Evolutionary conservation across 768 basidiomycete species (phyloP), one percentile per base, ranked within the genome.

Genomic region (Calocera viscosa): DNA sequence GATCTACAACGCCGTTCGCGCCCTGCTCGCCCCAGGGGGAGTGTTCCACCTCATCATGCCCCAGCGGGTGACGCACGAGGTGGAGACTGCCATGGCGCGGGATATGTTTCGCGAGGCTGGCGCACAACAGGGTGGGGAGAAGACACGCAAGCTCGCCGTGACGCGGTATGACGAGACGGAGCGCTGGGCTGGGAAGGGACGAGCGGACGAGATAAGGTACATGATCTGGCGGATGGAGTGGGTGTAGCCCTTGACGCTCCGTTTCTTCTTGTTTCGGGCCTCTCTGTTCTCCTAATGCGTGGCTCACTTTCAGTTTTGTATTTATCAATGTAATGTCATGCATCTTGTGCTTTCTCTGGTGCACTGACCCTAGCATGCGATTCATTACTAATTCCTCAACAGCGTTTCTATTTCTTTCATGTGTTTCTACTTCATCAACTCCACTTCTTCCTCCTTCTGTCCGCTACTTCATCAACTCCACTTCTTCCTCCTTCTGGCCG

Each of bases 41-140:
- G 78, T 83, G 1, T 89, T 91, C 73, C 89, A 88, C 83, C 77
- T 91, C 73, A 84, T 89, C 67, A 82, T 90, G 35, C 84, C 89
- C 0, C 71, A 87, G 53, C 81, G 91, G n/a, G 79, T 80, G 39
- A 85, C 82, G 8, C 75, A 76, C 67, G 43, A 40, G 11, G 12
- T 84, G 84, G 68, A 79, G 86, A 68, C 86, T 41, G 72, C 74
- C 28, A 87, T 82, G 1, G 84, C 91, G 2, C 82, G 82, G 28
- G 77, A 77, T 12, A 78, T 82, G 39, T 89, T 90, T 71, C 77
- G 78, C 16, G 49, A 70, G 19, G 67, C 68, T n/a, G 66, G 47
- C 10, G 67, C 24, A 14, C 60, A 65, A 34, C 53, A 64, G 32
- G 68, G 65, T 33, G 67, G 49, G 8, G 69, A 67, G 47, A 67